A percentile compares a stretch with the other conserved stretches of the same genome.
phyloP scores from a whole-genome alignment of 129 eudicot genomes.

The Chrysanthemum seticuspe region DNA sequence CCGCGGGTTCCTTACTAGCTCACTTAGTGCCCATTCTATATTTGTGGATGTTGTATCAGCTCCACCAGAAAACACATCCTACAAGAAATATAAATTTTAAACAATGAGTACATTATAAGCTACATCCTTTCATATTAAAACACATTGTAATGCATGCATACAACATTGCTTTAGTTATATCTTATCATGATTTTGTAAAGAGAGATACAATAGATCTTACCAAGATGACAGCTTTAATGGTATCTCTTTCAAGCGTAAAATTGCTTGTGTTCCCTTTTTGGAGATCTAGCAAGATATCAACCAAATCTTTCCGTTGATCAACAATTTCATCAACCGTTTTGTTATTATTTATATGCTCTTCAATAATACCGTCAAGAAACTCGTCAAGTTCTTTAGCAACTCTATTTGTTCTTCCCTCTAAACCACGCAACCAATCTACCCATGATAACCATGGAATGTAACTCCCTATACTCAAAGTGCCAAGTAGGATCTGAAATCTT shows the following conservation, averaged over 20 bases:
- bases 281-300: conserved; percentile 38
- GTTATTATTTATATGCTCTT: conserved; percentile 23
- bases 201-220: conserved; percentile 29
- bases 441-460: background rate
- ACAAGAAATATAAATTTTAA: background rate
- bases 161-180: too few relatives aligned
- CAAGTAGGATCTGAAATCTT: conserved; percentile 26
- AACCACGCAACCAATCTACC: too few relatives aligned
- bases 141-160: background rate
- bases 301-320: conserved; percentile 28
- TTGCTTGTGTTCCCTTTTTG: conserved; percentile 13
- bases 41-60: conserved; percentile 20
- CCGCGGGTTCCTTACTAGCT: conserved; percentile 14
- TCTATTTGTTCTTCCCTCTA: background rate
- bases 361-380: conserved; percentile 24
- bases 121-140: too few relatives aligned
- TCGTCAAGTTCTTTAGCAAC: conserved; percentile 26
- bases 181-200: background rate
- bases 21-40: conserved; percentile 24
- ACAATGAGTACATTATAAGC: too few relatives aligned
- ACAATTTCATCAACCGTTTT: background rate
- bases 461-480: conserved; percentile 22
- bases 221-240: conserved; percentile 34
- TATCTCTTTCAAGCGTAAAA: conserved; percentile 30
- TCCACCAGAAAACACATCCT: conserved; percentile 20